Evolutionary conservation across 345 rosid species (phyloP).

Genomic region (Bretschneidera sinensis): DNA sequence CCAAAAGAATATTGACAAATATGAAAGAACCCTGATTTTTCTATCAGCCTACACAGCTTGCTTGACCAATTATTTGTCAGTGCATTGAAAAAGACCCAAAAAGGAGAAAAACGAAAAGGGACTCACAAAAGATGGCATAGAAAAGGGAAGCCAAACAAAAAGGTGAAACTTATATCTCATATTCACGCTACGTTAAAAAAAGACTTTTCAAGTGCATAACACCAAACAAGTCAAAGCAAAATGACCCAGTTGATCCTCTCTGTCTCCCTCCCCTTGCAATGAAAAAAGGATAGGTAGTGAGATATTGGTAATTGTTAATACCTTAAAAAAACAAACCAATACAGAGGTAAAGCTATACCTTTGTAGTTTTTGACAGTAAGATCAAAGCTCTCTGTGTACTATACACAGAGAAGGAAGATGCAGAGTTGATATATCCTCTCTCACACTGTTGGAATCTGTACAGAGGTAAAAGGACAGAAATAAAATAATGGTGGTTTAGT

Average conservation of each 20-base stretch:
- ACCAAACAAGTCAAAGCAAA: slow-evolving; percentile 10
- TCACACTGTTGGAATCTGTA: slow-evolving; percentile 28
- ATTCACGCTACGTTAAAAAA: slow-evolving; percentile 16
- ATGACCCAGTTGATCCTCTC: slow-evolving; percentile 8
- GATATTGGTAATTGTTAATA: too few relatives aligned
- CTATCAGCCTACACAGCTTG: slow-evolving; percentile 16
- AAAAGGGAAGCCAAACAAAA: slow-evolving; percentile 1
- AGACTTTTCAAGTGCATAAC: not conserved
- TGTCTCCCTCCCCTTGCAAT: too few relatives aligned
- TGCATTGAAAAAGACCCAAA: slow-evolving; percentile 20
- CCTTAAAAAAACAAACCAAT: too few relatives aligned
- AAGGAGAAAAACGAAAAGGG: slow-evolving; percentile 12
- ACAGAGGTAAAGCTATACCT: too few relatives aligned
- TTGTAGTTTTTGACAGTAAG: too few relatives aligned
- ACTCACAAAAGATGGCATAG: not conserved
- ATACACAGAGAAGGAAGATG: too few relatives aligned
- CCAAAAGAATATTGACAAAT: slow-evolving; percentile 5
- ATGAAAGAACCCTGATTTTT: slow-evolving; percentile 17
- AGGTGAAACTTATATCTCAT: slow-evolving; percentile 13
- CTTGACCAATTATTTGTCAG: slow-evolving; percentile 44
- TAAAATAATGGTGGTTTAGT: not conserved
- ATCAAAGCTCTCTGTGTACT: too few relatives aligned
- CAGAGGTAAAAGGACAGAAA: slow-evolving; percentile 17
- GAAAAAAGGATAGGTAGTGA: too few relatives aligned
- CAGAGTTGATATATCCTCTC: too few relatives aligned